A percentile compares a stretch with the other conserved stretches of the same genome.
These are phyloP conservation scores for Pogostemon cablin DNA, from an alignment of 257 asterid species.

Conservation along the genomic window DNA sequence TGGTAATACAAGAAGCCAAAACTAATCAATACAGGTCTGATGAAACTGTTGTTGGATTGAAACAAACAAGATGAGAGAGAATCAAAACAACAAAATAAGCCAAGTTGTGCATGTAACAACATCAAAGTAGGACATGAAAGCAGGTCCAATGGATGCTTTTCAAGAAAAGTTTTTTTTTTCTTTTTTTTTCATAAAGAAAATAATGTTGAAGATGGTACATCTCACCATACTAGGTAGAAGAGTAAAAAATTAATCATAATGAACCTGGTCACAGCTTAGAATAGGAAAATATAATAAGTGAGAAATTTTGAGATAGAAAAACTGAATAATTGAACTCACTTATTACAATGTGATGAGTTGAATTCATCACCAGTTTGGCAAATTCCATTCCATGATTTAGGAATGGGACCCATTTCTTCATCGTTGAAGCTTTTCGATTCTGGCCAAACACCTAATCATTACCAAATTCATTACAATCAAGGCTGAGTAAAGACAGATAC, in stretches of 20 bases:
- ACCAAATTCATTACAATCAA: not conserved
- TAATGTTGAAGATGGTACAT: no score
- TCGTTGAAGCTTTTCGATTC: slow-evolving; percentile 81
- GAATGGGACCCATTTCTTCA: slow-evolving; percentile 66
- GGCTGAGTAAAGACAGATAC: not conserved
- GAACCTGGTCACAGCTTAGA: not conserved
- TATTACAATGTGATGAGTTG: slow-evolving; percentile 75
- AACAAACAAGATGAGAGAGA: slow-evolving; percentile 39
- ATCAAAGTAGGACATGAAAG: slow-evolving; percentile 37
- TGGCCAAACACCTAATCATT: slow-evolving; percentile 80
- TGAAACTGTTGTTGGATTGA: slow-evolving; percentile 36
- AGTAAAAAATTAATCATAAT: not conserved
- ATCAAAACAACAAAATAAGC: slow-evolving; percentile 40
- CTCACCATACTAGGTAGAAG: not conserved
- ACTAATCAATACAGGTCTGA: slow-evolving; percentile 27
- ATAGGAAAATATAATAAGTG: not conserved
- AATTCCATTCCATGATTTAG: slow-evolving; percentile 79
- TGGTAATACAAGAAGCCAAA: slow-evolving; percentile 34
- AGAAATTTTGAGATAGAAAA: not conserved
- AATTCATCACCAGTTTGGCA: slow-evolving; percentile 77
- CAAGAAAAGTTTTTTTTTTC: not conserved
- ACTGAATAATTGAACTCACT: slow-evolving; percentile 41
- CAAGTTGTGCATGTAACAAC: slow-evolving; percentile 40
- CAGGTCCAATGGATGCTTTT: slow-evolving; percentile 25
- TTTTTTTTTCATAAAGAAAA: no score